These are phyloP conservation scores for Diaporthe vaccinii DNA, from an alignment of 2,329 filamentous ascomycete genomes.

Conservation along the genomic window DNA sequence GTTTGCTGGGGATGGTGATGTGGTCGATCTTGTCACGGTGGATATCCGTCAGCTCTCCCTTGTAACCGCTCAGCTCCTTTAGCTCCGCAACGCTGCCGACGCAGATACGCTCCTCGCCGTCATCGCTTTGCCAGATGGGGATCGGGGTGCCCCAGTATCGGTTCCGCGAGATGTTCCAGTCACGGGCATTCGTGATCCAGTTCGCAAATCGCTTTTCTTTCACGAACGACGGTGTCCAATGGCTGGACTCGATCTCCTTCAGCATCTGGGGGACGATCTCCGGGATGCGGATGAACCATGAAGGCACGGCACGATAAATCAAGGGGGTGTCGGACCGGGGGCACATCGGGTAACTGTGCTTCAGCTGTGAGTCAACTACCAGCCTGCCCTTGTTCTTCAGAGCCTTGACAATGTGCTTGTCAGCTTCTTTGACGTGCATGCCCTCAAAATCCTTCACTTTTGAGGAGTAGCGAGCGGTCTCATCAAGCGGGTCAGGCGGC, in stretches of 20 bases:
- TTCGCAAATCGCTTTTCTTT: conserved; percentile 92
- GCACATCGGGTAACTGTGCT: conserved; percentile 94
- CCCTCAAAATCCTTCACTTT: conserved; percentile 86
- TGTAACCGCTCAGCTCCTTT: conserved; percentile 86
- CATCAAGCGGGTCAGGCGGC: conserved; percentile 93
- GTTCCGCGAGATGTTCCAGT: conserved; percentile 96
- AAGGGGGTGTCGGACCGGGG: conserved; percentile 95
- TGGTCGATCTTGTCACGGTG: conserved; percentile 94
- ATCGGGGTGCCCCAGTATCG: conserved; percentile 96
- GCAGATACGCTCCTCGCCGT: conserved; percentile 87
- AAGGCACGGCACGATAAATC: conserved; percentile 91
- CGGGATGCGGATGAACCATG: conserved; percentile 94
- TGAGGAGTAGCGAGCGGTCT: conserved; percentile 82
- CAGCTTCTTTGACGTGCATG: conserved; percentile 90
- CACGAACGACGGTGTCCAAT: conserved; percentile 92
- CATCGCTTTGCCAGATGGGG: conserved; percentile 92
- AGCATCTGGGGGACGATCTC: conserved; percentile 89
- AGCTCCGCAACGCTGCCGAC: conserved; percentile 88
- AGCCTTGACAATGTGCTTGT: conserved; percentile 93
- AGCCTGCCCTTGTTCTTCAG: conserved; percentile 83
- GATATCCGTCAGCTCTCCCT: conserved; percentile 85
- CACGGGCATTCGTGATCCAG: conserved; percentile 91
- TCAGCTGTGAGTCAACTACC: conserved; percentile 87
- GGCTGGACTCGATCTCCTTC: conserved; percentile 88
- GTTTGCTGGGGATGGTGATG: conserved; percentile 92